Conservation (phyloP, 129 eudicot genomes). For the Silybum marianum region DNA sequence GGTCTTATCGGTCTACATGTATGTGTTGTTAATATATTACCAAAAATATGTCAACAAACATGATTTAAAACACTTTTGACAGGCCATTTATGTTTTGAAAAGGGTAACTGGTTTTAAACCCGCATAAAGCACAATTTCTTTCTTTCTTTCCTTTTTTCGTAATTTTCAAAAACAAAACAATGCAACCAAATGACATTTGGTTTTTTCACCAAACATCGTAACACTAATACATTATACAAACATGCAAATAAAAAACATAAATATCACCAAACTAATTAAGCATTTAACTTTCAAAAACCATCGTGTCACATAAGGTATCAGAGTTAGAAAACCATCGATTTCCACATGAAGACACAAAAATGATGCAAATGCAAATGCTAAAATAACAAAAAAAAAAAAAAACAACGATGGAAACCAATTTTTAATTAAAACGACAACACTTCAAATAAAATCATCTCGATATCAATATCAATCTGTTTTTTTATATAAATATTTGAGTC, state of each 20-base stretch:
- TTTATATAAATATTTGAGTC: not conserved
- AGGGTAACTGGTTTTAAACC: not conserved
- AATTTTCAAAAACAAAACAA: not conserved
- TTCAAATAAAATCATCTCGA: not conserved
- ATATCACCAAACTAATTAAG: no score
- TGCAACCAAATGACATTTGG: no score
- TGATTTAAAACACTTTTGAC: not conserved
- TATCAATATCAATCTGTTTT: not conserved
- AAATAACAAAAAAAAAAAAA: no score
- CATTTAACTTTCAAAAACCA: not conserved
- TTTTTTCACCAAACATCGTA: no score
- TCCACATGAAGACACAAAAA: not conserved
- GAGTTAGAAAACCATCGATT: no score
- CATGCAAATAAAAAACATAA: no score
- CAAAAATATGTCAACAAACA: not conserved
- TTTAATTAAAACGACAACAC: not conserved
- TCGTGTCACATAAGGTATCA: no score
- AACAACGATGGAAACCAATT: not conserved
- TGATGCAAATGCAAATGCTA: not conserved
- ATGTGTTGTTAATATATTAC: no score
- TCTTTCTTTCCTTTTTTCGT: no score
- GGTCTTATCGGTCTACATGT: not conserved
- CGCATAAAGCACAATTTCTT: not conserved
- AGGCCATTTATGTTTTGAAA: no score
- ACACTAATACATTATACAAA: no score